Percentiles rank a stretch among this genome's conserved stretches.
Evolutionary conservation across 306 rosid species (phyloP).

Genomic region (Amphicarpaea edgeworthii): DNA sequence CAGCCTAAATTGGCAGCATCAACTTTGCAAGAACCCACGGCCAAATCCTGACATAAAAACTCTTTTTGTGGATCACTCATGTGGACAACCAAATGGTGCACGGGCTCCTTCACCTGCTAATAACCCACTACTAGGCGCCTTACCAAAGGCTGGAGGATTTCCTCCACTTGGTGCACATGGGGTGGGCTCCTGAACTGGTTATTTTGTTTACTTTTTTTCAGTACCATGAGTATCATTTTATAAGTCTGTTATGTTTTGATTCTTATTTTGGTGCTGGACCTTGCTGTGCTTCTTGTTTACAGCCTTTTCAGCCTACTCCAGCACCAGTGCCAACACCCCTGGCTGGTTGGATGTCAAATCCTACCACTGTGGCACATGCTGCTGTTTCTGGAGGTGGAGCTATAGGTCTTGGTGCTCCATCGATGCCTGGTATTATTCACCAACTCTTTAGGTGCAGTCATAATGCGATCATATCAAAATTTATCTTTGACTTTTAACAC

Average conservation of each 20-base stretch:
- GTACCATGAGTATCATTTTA: slow-evolving; percentile 30
- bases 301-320: slow-evolving; percentile 95
- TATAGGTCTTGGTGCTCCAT: slow-evolving; percentile 96
- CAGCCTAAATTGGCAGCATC: slow-evolving; percentile 99
- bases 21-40: slow-evolving; percentile 96
- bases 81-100: slow-evolving; percentile 97
- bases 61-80: slow-evolving; percentile 96
- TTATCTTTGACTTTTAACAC: slow-evolving; percentile 27
- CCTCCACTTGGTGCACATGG: slow-evolving; percentile 97
- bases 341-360: slow-evolving; percentile 99
- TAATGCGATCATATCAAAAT: slow-evolving; percentile 21
- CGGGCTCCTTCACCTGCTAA: slow-evolving; percentile 98
- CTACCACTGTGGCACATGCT: slow-evolving; percentile 86
- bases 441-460: neutral
- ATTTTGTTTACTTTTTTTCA: slow-evolving; percentile 31
- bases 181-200: slow-evolving; percentile 62
- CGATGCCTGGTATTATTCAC: slow-evolving; percentile 76
- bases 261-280: slow-evolving; percentile 15
- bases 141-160: slow-evolving; percentile 94
- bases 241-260: slow-evolving; percentile 13
- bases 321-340: slow-evolving; percentile 86
- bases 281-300: slow-evolving; percentile 42
- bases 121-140: slow-evolving; percentile 85
- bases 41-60: slow-evolving; percentile 99
- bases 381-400: slow-evolving; percentile 93